Evolutionary conservation across 2,329 filamentous ascomycete species (phyloP).

Genomic region (Colletotrichum sp.): DNA sequence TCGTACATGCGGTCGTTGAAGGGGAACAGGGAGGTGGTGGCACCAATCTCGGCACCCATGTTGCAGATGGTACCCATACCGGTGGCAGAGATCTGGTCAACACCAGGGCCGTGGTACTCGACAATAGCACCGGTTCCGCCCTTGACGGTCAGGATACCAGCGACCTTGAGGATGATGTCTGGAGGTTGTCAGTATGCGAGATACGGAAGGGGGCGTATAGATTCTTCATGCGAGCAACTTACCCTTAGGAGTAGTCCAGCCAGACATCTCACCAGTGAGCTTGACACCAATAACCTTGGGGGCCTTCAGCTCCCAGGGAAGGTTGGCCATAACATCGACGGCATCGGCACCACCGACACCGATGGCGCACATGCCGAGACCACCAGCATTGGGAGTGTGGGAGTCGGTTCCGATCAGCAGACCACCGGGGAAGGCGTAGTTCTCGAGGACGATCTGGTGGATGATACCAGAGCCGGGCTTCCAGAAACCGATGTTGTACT

Average conservation of each 20-base stretch:
- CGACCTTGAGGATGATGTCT: conserved; percentile 98
- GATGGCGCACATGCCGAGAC: conserved; percentile 92
- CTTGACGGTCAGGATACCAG: conserved; percentile 96
- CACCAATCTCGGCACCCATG: conserved; percentile 78
- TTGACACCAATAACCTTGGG: conserved; percentile 97
- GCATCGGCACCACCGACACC: conserved; percentile 98
- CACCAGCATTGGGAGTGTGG: conserved; percentile 96
- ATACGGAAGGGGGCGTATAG: neutral
- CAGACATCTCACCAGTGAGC: conserved; percentile 85
- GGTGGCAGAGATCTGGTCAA: conserved; percentile 76
- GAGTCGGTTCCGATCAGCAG: conserved; percentile 97
- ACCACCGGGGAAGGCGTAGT: conserved; percentile 99
- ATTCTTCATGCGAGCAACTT: conserved; percentile 35
- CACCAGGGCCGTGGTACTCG: conserved; percentile 78
- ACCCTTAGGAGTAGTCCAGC: conserved; percentile 95
- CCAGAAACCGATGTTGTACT: conserved; percentile 99
- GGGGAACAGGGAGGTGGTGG: conserved; percentile 94
- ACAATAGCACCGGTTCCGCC: conserved; percentile 93
- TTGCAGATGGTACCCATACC: conserved; percentile 85
- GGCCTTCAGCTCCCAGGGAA: conserved; percentile 98
- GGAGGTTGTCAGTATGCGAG: neutral
- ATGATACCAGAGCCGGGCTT: conserved; percentile 98
- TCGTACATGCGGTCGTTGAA: conserved; percentile 99
- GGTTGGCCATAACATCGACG: conserved; percentile 96
- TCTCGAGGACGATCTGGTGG: conserved; percentile 97